phyloP scores from a whole-genome alignment of 345 rosid species.

The Aethionema arabicum region DNA sequence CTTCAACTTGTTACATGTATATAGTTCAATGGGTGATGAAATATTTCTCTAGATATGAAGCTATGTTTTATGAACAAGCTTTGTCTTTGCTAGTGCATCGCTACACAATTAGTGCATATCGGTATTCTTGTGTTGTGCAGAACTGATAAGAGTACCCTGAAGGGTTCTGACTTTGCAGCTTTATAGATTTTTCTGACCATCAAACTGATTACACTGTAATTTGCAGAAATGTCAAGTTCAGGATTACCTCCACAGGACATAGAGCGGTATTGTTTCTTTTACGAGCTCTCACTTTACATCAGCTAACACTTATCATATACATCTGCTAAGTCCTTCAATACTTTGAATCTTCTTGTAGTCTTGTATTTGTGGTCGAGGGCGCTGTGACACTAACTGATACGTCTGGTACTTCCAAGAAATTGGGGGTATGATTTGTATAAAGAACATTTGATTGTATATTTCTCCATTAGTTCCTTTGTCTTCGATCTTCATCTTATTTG shows the following conservation, averaged over 20 bases:
- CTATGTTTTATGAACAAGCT: slow-evolving; percentile 3
- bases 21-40: no score
- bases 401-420: slow-evolving; percentile 42
- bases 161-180: not conserved
- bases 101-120: slow-evolving; percentile 1
- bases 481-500: slow-evolving; percentile 10
- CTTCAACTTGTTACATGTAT: not conserved
- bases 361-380: slow-evolving; percentile 79
- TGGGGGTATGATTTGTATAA: slow-evolving; percentile 50
- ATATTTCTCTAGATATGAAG: slow-evolving; percentile 1
- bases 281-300: slow-evolving; percentile 8
- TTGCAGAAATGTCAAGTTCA: slow-evolving; percentile 77
- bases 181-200: not conserved
- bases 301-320: slow-evolving; percentile 11
- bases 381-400: slow-evolving; percentile 48
- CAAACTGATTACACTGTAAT: slow-evolving; percentile 24
- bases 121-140: not conserved
- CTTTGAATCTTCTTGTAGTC: slow-evolving; percentile 43
- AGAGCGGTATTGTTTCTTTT: slow-evolving; percentile 58
- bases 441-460: not conserved
- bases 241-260: slow-evolving; percentile 55
- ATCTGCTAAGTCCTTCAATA: slow-evolving; percentile 10
- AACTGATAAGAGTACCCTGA: not conserved
- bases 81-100: not conserved
- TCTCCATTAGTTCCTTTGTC: slow-evolving; percentile 3